Evolutionary conservation across 176 grass and related monocot species (phyloP), one percentile per base, ranked within the genome.

Genomic region (Carex myosuroides): DNA sequence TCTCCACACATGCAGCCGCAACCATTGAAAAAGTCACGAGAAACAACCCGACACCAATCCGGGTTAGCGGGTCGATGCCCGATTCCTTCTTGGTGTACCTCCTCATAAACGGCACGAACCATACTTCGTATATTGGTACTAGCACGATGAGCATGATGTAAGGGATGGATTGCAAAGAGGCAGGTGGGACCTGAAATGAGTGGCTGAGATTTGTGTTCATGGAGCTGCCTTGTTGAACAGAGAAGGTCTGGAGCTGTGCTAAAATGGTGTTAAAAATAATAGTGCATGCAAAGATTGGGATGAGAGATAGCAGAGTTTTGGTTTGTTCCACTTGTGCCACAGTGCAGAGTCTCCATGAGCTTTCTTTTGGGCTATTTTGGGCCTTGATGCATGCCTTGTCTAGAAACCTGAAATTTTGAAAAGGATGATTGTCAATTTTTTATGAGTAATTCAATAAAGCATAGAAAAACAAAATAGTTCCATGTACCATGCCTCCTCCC

Each of bases 191-290:
- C 44, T 71, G 89, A 87, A 98, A 97, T 6, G 92, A 80, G 4
- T 63, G 86, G 8, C 64, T 80, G 30, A 98, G 91, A 21, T 88
- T 21, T 11, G 92, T 90, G 89, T 98, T 89, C 95, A 98, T 98
- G 83, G 88, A 86, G 63, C 85, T 89, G 26, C 95, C 95, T 81
- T 98, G 95, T 84, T 95, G 95, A 71, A 98, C 95, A 13, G 95
- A 98, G 91, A 98, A 98, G 63, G 95, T 98, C 86, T 98, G 95
- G 62, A 98, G 92, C 88, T 98, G 95, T 46, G 95, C 95, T 3
- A 95, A 84, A 87, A 98, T 92, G 26, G 95, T 98, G 92, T 98
- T 98, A 86, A 98, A 98, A 68, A 98, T 86, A 82, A 98, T 95
- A 64, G 95, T 98, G 88, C 95, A 98, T 33, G 95, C 92, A 80